phyloP scores from a whole-genome alignment of 805 yeast genomes.

The Sungouiozyma ichnusensis region DNA sequence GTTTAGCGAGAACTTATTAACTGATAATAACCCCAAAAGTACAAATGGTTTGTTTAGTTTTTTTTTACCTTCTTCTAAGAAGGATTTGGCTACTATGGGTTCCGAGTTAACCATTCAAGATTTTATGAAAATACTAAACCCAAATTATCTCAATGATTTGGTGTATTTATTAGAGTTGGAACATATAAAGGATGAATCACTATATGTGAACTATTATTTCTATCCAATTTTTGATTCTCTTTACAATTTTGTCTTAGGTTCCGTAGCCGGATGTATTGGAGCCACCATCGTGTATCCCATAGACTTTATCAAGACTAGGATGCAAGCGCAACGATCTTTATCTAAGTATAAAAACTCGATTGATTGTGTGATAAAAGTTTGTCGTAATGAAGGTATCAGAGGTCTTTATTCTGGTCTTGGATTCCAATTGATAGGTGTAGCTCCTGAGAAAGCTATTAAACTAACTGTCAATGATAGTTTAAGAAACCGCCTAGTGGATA shows the following conservation, averaged over 20 bases:
- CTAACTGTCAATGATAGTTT: conserved; percentile 86
- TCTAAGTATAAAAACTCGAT: conserved; percentile 65
- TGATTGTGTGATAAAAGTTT: conserved; percentile 76
- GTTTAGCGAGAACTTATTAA: conserved; percentile 9
- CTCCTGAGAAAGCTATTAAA: conserved; percentile 96
- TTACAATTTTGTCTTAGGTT: conserved; percentile 82
- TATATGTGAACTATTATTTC: conserved; percentile 31
- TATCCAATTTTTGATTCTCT: conserved; percentile 73
- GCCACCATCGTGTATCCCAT: conserved; percentile 98
- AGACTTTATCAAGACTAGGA: conserved; percentile 89
- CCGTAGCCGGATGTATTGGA: conserved; percentile 95
- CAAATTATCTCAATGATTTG: conserved; percentile 30
- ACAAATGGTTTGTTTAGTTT: neutral
- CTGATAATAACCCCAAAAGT: neutral
- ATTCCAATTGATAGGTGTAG: conserved; percentile 93
- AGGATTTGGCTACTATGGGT: conserved; percentile 13
- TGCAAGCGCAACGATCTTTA: conserved; percentile 85
- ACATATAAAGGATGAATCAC: conserved; percentile 20
- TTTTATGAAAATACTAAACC: conserved; percentile 33
- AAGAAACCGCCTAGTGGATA: conserved; percentile 58
- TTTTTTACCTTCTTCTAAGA: conserved; percentile 2
- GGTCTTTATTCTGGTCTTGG: conserved; percentile 90
- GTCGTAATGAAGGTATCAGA: conserved; percentile 63
- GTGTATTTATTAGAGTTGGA: conserved; percentile 25
- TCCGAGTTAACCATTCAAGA: conserved; percentile 30